Evolutionary conservation across 2,329 filamentous ascomycete species (phyloP), one percentile per base, ranked within the genome.

Genomic region (Colletotrichum falcatum): DNA sequence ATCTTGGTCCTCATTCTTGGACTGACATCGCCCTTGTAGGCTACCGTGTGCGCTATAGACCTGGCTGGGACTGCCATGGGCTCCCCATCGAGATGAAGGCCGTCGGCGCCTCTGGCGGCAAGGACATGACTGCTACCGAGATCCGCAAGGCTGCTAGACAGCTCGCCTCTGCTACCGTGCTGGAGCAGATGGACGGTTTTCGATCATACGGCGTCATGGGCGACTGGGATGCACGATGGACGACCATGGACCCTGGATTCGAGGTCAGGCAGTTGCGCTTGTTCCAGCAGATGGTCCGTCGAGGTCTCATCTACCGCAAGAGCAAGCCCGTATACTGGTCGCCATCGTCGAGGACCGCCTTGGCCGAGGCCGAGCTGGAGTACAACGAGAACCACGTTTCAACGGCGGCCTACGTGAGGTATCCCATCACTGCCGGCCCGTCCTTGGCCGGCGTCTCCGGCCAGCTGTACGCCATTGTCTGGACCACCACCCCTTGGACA

Each of bases 401-500:
- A 3, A 88, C 85, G 18, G 87, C 93, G 1, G 93, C 93, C n/a
- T 95, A 92, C 78, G 88, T 99, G 54, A 91, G 89, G 70, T 97
- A 97, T 76, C 92, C 91, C 0, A 84, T 98, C 35, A 79, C 89
- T 16, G 83, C 86, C 0, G 77, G 81, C 9, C 77, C 81, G 30
- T 74, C 91, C 30, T 76, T 77, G 56, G 76, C 81, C 9, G 77
- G 83, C 61, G 76, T 77, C 42, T 72, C 76, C 3, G 85, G 85
- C 5, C 82, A 84, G 6, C 77, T 98, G 14, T 92, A 87, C 78
- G 94, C 92, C n/a, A 87, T 96, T n/a, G 93, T 98, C 61, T 99
- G 96, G 96, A 99, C 96, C 2, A 99, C 96, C 0, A 99, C 96
- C 0, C 96, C 96, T 0, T 99, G 96, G 96, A 99, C 96, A 0